Conservation (phyloP, 345 rosid species). For the Garcia nutans region DNA sequence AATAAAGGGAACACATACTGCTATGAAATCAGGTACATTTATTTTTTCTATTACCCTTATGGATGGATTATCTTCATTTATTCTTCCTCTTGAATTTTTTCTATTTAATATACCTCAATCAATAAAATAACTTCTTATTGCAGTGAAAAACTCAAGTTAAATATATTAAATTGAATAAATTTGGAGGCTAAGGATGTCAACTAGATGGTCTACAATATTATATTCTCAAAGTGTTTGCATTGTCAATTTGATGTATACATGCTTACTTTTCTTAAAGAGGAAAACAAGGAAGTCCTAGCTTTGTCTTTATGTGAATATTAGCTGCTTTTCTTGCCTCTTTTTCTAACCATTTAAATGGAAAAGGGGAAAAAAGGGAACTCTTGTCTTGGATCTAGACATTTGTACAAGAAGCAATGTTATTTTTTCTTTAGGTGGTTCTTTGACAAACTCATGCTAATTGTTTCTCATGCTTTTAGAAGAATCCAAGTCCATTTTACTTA, state of each 20-base stretch:
- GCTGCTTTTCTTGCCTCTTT: not conserved
- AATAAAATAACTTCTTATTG: not conserved
- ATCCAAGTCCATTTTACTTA: not conserved
- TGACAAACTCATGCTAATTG: conserved; percentile 6
- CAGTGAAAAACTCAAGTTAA: not conserved
- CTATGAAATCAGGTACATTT: conserved; percentile 87
- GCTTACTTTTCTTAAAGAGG: not conserved
- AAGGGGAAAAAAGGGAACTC: not conserved
- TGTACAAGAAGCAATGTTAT: not conserved
- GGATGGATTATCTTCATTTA: not conserved
- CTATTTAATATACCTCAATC: not conserved
- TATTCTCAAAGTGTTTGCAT: not conserved
- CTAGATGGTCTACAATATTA: not conserved
- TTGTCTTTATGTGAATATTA: not conserved
- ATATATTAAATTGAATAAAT: not conserved
- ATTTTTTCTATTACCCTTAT: not conserved
- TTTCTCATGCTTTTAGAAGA: not conserved
- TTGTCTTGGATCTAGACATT: not conserved
- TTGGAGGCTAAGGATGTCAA: not conserved
- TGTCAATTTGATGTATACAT: not conserved
- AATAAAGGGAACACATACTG: conserved; percentile 98
- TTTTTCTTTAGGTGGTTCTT: not conserved
- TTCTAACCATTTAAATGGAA: not conserved
- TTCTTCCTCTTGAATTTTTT: not conserved
- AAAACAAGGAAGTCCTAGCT: not conserved